phyloP scores from a whole-genome alignment of 352 stramenopile genomes.

The Pythium biforme region DNA sequence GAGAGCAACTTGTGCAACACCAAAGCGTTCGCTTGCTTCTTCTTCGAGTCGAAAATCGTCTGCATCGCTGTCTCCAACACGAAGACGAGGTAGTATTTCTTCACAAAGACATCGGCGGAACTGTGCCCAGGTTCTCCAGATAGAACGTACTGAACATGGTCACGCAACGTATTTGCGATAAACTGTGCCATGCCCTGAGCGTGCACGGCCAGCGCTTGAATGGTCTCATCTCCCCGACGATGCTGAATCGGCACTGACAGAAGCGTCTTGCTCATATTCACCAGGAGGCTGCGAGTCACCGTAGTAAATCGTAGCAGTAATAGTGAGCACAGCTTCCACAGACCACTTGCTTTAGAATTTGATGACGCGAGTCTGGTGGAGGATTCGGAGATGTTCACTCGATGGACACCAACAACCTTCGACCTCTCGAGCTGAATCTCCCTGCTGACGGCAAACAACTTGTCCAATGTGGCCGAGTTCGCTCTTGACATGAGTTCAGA shows the following conservation, averaged over 20 bases:
- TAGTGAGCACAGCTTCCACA: conserved; percentile 85
- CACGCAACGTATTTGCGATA: conserved; percentile 44
- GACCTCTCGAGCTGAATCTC: conserved; percentile 75
- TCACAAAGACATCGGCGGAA: conserved; percentile 46
- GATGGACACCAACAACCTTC: conserved; percentile 52
- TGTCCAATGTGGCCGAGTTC: conserved; percentile 53
- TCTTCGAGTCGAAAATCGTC: conserved; percentile 75
- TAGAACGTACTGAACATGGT: conserved; percentile 54
- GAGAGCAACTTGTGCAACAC: conserved; percentile 66
- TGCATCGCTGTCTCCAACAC: conserved; percentile 75
- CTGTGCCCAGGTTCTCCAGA: conserved; percentile 12
- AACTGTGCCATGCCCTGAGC: conserved; percentile 45
- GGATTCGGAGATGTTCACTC: conserved; percentile 23
- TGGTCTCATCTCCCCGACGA: conserved; percentile 59
- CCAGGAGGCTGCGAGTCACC: conserved; percentile 62
- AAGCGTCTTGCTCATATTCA: conserved; percentile 67
- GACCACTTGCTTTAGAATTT: conserved; percentile 23
- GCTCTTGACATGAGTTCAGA: conserved; percentile 57
- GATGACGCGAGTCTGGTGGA: not conserved
- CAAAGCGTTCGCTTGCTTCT: conserved; percentile 73
- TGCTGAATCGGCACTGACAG: conserved; percentile 60
- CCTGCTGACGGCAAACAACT: conserved; percentile 71
- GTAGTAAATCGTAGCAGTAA: conserved; percentile 77
- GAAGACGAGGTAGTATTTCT: conserved; percentile 78
- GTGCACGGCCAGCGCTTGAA: conserved; percentile 57